Evolutionary conservation across 257 asterid genomes (phyloP), one percentile per base, ranked within the genome.

Genomic region (Linderniella brevidens): DNA sequence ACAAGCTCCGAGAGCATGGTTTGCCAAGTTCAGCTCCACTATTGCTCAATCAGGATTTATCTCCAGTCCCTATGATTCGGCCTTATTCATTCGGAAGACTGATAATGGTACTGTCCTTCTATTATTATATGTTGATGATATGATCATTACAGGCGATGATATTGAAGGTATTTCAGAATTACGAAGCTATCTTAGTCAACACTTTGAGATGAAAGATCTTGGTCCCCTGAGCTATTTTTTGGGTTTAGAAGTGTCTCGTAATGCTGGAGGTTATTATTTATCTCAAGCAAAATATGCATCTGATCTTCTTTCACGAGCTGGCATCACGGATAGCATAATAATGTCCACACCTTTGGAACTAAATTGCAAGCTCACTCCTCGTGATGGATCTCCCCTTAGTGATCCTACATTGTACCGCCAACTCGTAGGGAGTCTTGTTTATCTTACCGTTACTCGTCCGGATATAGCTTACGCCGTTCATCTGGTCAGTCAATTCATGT

Each of bases 341-440:
- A 11, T 8, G 19, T 45, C 49, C 20, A 45, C 49, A 1, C 29
- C 1, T 15, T 17, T 45, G 29, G 20, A 45, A 45, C 29, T 15
- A 19, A 15, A 45, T 45, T 15, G 29, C 29, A 45, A 45, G 19
- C 29, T 45, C 19, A 45, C 29, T 14, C 49, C 3, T 17, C 1
- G 17, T 0, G 49, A 45, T 45, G 49, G 49, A 19, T 15, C 49
- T 45, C 11, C 49, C 19, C 49, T 45, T 45, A 11, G 9, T 15
- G 14, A 41, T 13, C 46, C 46, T 41, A 41, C 46, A 13, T 13
- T 41, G 11, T 17, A 45, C n/a, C 29, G 20, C 0, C 7, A 45
- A 45, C 49, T 45, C 19, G 49, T 45, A 15, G 49, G 49, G 19
- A 45, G 49, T 45, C 7, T 45, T 15, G 49, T 45, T 17, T 45